These are phyloP conservation scores for Candida coleopterorum DNA, from an alignment of 805 yeast genomes.

Conservation along the genomic window DNA sequence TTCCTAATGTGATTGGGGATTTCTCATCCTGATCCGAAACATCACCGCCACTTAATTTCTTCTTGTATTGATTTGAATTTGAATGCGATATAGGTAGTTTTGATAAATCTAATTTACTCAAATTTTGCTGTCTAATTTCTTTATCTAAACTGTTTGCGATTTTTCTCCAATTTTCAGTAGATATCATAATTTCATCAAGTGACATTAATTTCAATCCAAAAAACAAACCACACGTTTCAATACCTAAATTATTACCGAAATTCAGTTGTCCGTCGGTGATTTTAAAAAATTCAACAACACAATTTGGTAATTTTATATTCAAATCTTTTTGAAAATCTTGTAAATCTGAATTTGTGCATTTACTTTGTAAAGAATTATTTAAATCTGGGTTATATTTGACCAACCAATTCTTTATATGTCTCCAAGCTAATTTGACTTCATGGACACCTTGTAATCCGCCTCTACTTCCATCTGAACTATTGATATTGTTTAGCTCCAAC, in stretches of 20 bases:
- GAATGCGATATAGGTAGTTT: conserved; percentile 19
- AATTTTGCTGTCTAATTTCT: conserved; percentile 19
- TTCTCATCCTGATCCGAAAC: not conserved
- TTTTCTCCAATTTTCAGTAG: conserved; percentile 81
- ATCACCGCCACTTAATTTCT: conserved; percentile 10
- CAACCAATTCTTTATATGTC: conserved; percentile 83
- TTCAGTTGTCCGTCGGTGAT: conserved; percentile 82
- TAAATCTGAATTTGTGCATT: conserved; percentile 77
- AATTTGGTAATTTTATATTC: conserved; percentile 67
- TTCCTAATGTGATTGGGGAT: not conserved
- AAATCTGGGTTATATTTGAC: conserved; percentile 75
- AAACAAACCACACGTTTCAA: conserved; percentile 64
- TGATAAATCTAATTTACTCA: conserved; percentile 16
- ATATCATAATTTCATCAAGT: conserved; percentile 72
- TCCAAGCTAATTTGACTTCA: conserved; percentile 77
- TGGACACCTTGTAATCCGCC: conserved; percentile 59
- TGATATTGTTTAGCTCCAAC: conserved; percentile 15
- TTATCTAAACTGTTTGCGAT: conserved; percentile 45
- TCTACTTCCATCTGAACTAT: conserved; percentile 12
- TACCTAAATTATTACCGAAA: conserved; percentile 65
- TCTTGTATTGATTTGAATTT: conserved; percentile 11
- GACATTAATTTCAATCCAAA: conserved; percentile 79
- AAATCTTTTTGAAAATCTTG: conserved; percentile 80
- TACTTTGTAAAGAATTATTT: conserved; percentile 67
- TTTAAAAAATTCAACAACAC: conserved; percentile 73